Evolutionary conservation across 192 early-diverging fungal species (phyloP).

Genomic region (Backusella westeae): DNA sequence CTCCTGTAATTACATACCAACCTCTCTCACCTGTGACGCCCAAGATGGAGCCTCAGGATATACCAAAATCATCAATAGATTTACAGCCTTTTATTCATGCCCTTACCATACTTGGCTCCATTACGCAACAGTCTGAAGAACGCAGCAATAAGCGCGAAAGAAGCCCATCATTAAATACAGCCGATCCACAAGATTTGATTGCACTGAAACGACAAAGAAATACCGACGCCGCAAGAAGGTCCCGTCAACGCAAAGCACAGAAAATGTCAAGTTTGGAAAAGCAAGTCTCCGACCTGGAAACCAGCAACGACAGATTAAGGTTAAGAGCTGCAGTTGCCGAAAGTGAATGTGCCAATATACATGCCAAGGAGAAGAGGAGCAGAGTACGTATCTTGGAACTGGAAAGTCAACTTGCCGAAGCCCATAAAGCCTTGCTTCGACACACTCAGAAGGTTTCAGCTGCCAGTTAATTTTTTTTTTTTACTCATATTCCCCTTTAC

Average conservation of each 20-base stretch:
- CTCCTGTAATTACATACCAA: conserved; percentile 9
- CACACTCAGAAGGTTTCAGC: not conserved
- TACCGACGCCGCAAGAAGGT: conserved; percentile 90
- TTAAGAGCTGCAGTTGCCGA: conserved; percentile 51
- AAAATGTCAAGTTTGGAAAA: conserved; percentile 74
- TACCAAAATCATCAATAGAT: conserved; percentile 5
- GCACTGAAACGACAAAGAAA: conserved; percentile 42
- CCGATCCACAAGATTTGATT: not conserved
- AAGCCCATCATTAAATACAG: not conserved
- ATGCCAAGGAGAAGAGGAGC: conserved; percentile 37
- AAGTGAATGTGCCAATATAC: conserved; percentile 38
- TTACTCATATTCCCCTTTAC: not conserved
- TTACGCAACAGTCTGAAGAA: not conserved
- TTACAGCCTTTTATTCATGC: conserved; percentile 15
- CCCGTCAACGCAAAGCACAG: conserved; percentile 75
- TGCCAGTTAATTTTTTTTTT: not conserved
- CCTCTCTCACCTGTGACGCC: conserved; percentile 14
- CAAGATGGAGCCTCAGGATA: not conserved
- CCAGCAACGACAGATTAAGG: conserved; percentile 58
- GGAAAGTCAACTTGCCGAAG: conserved; percentile 44
- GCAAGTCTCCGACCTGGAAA: conserved; percentile 71
- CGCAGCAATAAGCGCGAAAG: conserved; percentile 8
- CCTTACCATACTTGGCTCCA: conserved; percentile 1
- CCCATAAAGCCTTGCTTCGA: conserved; percentile 34
- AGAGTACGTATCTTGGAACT: conserved; percentile 39